These are phyloP conservation scores for Amyloporia xantha DNA, from an alignment of 768 basidiomycete genomes.

Conservation along the genomic window DNA sequence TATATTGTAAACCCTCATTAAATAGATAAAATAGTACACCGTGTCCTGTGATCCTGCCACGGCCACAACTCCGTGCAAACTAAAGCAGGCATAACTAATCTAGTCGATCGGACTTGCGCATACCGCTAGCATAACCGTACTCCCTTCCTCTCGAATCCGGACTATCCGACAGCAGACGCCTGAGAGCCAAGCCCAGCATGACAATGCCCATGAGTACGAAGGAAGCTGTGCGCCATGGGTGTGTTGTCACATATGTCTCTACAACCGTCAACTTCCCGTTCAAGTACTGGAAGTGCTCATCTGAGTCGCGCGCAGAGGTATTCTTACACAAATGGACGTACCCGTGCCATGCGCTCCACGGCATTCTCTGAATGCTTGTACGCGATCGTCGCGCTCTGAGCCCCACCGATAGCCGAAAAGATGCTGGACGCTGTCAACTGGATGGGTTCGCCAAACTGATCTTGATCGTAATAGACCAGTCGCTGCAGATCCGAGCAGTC, in stretches of 20 bases:
- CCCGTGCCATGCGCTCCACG: slow-evolving; percentile 60
- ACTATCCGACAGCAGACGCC: slow-evolving; percentile 18
- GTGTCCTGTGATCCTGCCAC: not conserved
- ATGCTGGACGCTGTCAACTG: slow-evolving; percentile 49
- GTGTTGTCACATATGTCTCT: slow-evolving; percentile 20
- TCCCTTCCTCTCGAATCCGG: slow-evolving; percentile 12
- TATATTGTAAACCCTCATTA: not conserved
- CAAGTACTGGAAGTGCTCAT: slow-evolving; percentile 25
- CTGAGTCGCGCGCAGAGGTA: not conserved
- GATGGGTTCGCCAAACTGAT: slow-evolving; percentile 48
- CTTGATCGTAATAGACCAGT: slow-evolving; percentile 71
- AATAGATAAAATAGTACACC: not conserved
- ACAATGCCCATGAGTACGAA: slow-evolving; percentile 17
- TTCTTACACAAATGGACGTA: too few relatives aligned
- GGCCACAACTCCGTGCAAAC: not conserved
- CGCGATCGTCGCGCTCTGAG: slow-evolving; percentile 40
- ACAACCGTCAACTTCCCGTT: slow-evolving; percentile 22
- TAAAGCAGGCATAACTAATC: not conserved
- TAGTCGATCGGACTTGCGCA: slow-evolving; percentile 6
- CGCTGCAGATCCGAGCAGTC: slow-evolving; percentile 47
- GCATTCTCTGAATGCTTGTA: slow-evolving; percentile 65
- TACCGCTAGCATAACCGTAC: slow-evolving; percentile 7
- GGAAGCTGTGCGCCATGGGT: slow-evolving; percentile 21
- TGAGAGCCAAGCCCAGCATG: slow-evolving; percentile 15
- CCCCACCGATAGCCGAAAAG: slow-evolving; percentile 65